Evolutionary conservation across 1,284 basidiomycete genomes (phyloP), one percentile per base, ranked within the genome.

Genomic region (Melampsora americana): DNA sequence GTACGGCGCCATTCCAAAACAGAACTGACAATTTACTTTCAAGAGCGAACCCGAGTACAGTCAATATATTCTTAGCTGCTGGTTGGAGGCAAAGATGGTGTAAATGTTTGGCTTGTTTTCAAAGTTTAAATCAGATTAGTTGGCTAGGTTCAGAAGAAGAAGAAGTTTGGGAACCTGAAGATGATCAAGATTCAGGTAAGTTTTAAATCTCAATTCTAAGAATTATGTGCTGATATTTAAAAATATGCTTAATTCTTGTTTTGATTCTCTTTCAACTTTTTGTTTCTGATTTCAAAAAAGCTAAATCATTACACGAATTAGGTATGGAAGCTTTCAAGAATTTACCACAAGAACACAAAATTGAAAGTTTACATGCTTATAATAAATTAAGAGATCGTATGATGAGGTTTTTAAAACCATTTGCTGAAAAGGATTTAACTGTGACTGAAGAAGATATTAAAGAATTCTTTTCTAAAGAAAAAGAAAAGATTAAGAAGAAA

Each of bases 131-230:
- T 44, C 30, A 20, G 48, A 44, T 59, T 48, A 59, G 35, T 39
- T 74, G 71, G 71, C 20, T 74, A 42, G 35, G 46, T 11, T 42
- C 59, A 56, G 62, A 64, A 50, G 70, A 74, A 28, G 71, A 74
- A 67, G 71, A 74, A 5, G 65, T 67, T 39, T 74, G 71, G 71
- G 71, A 74, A 32, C 71, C 71, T 66, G 71, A 62, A 35, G 71
- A 67, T n/a, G 71, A 74, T 48, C n/a, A 50, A 18, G 71, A 66
- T 67, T 74, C 71, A 59, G 42, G 71, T 74, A 53, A 59, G 60
- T 59, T 67, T n/a, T 59, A n/a, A 30, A 5, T 56, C 20, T 53
- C 48, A 11, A 2, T 20, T 50, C 66, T 26, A 1, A 42, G 1
- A 42, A 42, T 12, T 11, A 42, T 42, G 39, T 1, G 39, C 12